phyloP scores from a whole-genome alignment of 139 green algal genomes.

The Chlamydomonas sphaeroides region DNA sequence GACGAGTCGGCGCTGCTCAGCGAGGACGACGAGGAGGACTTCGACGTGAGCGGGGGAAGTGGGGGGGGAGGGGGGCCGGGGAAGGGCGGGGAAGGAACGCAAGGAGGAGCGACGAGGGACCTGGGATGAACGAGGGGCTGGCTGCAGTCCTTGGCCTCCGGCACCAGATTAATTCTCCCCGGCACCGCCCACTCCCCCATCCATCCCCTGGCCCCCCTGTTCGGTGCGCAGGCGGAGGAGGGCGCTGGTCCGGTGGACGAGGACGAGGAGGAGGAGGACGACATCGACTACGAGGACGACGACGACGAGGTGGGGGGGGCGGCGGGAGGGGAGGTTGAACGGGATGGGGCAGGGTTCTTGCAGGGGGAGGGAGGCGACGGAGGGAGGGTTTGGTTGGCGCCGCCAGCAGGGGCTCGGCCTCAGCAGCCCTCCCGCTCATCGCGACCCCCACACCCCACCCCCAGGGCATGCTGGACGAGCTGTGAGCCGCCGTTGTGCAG shows the following conservation, averaged over 20 bases:
- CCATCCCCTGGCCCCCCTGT: not conserved
- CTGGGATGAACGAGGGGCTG: not conserved
- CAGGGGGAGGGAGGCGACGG: not conserved
- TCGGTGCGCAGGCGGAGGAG: not conserved
- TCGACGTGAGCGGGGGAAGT: not conserved
- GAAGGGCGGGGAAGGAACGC: not conserved
- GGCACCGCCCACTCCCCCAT: too few species aligned
- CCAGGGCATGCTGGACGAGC: slow-evolving; percentile 37
- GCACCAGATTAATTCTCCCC: not conserved
- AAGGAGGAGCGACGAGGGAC: too few species aligned
- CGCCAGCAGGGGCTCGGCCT: too few species aligned
- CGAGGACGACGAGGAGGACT: slow-evolving; percentile 51
- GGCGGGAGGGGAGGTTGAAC: not conserved
- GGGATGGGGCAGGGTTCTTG: not conserved
- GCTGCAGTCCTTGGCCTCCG: not conserved
- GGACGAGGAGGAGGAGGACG: slow-evolving; percentile 16
- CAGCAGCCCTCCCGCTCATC: too few species aligned
- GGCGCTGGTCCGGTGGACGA: not conserved
- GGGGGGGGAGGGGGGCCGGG: not conserved
- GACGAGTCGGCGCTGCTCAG: slow-evolving; percentile 30
- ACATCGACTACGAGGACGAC: slow-evolving; percentile 16
- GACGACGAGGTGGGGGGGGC: slow-evolving; percentile 24
- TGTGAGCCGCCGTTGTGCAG: too few species aligned
- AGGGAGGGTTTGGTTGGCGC: not conserved
- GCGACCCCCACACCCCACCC: not conserved